Conservation (phyloP, 2,329 filamentous ascomycete species). For the Didymella sp. region DNA sequence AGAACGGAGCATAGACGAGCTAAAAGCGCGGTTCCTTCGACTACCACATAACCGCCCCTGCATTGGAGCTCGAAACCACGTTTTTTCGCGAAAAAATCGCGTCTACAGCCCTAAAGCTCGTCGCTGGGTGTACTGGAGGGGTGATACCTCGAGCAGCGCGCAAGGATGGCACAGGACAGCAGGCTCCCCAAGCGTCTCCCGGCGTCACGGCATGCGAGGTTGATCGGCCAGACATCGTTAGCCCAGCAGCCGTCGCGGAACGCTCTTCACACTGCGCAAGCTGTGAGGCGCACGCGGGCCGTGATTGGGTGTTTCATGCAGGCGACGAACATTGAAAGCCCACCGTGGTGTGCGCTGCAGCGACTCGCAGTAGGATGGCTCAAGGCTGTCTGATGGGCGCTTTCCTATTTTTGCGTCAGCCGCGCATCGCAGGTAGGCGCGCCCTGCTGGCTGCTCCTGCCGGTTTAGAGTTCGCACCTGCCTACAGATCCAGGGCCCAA, state of each 20-base stretch:
- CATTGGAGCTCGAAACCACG: constrained; percentile 35
- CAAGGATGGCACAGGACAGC: constrained; percentile 17
- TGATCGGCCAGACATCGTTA: constrained; percentile 35
- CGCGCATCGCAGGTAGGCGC: constrained; percentile 34
- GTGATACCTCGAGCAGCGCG: constrained; percentile 17
- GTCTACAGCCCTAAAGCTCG: constrained; percentile 40
- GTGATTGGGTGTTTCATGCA: constrained; percentile 13
- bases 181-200: constrained; percentile 30
- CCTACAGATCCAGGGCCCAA: neutral
- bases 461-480: neutral
- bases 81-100: constrained; percentile 44
- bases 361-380: neutral
- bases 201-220: constrained; percentile 33
- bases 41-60: constrained; percentile 32
- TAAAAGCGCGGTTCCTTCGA: constrained; percentile 39
- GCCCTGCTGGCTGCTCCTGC: constrained; percentile 10
- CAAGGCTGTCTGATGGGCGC: constrained; percentile 6
- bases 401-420: constrained; percentile 35
- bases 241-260: constrained; percentile 33
- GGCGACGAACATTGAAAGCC: constrained; percentile 2
- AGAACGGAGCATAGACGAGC: constrained; percentile 31
- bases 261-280: constrained; percentile 25
- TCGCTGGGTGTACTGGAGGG: constrained; percentile 36
- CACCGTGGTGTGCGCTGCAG: constrained; percentile 3
- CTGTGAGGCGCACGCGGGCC: constrained; percentile 10